Evolutionary conservation across 345 rosid species (phyloP).

Genomic region (Atalantia buxifolia): DNA sequence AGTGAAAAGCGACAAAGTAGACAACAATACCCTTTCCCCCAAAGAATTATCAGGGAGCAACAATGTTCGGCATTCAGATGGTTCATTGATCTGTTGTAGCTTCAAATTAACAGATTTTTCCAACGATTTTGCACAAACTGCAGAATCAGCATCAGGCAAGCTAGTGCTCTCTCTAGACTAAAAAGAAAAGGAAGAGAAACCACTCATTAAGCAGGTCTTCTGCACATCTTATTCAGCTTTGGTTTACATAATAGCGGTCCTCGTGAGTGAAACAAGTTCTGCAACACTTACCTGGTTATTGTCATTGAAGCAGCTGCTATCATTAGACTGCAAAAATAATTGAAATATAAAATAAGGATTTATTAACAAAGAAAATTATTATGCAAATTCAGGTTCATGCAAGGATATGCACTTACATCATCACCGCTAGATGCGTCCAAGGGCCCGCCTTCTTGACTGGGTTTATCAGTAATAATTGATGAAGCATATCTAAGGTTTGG

Average conservation of each 20-base stretch:
- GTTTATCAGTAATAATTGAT: not conserved
- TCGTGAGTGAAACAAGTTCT: not conserved
- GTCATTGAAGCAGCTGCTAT: slow-evolving; percentile 10
- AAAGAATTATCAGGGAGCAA: slow-evolving; percentile 28
- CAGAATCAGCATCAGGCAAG: not conserved
- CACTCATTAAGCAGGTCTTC: not conserved
- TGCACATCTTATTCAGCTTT: not conserved
- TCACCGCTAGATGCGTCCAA: not conserved
- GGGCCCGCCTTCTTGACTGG: slow-evolving; percentile 6
- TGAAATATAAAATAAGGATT: slow-evolving; percentile 1
- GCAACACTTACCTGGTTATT: not conserved
- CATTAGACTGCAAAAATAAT: slow-evolving; percentile 6
- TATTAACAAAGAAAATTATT: not conserved
- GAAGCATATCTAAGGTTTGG: slow-evolving; percentile 28
- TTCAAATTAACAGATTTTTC: slow-evolving; percentile 5
- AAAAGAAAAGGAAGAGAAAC: not conserved
- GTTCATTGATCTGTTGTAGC: slow-evolving; percentile 27
- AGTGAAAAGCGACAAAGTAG: not conserved
- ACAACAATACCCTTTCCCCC: slow-evolving; percentile 25
- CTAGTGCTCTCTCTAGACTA: not conserved
- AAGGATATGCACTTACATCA: not conserved
- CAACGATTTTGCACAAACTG: not conserved
- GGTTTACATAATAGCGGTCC: not conserved
- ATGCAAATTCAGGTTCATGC: not conserved
- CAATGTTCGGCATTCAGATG: slow-evolving; percentile 29